These are phyloP conservation scores for Termitomyces sp. DNA, from an alignment of 768 basidiomycete genomes.

Conservation along the genomic window DNA sequence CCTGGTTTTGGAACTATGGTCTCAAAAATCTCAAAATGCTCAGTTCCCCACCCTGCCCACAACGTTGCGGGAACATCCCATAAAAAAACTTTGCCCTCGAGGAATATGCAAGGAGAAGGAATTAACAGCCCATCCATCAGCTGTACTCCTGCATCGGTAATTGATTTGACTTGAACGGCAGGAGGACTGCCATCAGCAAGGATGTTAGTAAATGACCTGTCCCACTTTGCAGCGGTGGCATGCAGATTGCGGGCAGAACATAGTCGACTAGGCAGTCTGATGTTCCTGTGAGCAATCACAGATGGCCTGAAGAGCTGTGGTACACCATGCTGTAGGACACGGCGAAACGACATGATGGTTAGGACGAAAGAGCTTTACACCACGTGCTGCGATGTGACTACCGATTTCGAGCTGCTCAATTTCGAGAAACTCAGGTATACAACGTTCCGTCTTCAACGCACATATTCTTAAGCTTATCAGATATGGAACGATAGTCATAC, in stretches of 20 bases:
- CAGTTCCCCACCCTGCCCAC: slow-evolving; percentile 67
- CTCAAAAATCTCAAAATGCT: slow-evolving; percentile 78
- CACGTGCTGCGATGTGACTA: not conserved
- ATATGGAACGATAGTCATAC: not conserved
- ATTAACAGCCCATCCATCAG: slow-evolving; percentile 77
- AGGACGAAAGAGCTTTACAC: not conserved
- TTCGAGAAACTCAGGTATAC: not conserved
- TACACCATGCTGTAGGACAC: slow-evolving; percentile 2
- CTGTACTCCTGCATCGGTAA: slow-evolving; percentile 57
- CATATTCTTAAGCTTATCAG: not conserved
- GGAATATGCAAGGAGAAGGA: slow-evolving; percentile 73
- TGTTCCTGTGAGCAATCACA: not conserved
- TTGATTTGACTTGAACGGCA: slow-evolving; percentile 64
- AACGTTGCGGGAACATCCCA: slow-evolving; percentile 75
- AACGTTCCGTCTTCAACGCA: not conserved
- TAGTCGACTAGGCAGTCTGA: not conserved
- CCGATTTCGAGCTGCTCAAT: not conserved
- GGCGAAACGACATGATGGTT: slow-evolving; percentile 9
- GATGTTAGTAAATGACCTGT: slow-evolving; percentile 59
- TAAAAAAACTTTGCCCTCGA: slow-evolving; percentile 81
- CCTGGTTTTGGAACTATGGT: slow-evolving; percentile 82
- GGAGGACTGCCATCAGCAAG: slow-evolving; percentile 65
- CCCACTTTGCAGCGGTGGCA: slow-evolving; percentile 9
- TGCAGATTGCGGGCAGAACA: slow-evolving; percentile 12
- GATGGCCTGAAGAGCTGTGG: not conserved